Percentiles rank a stretch among this genome's conserved stretches.
phyloP scores from a whole-genome alignment of 345 rosid species.

The Gossypium rotundifolium region DNA sequence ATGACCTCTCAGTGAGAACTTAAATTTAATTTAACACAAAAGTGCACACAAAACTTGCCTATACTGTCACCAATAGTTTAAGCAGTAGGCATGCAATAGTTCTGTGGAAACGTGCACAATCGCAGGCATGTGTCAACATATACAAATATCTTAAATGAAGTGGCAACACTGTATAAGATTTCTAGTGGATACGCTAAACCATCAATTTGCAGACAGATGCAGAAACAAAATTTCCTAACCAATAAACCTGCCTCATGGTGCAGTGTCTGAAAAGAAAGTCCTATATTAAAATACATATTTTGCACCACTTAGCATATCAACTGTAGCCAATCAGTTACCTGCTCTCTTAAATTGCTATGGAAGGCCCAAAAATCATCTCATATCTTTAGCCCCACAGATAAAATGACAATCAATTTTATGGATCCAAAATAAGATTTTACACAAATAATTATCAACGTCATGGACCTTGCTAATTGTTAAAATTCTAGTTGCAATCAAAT shows the following conservation, averaged over 20 bases:
- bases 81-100: neutral
- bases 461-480: neutral
- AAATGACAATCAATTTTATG: neutral
- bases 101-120: neutral
- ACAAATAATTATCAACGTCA: neutral
- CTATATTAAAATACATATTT: neutral
- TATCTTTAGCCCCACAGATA: neutral
- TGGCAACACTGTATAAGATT: neutral
- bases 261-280: neutral
- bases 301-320: neutral
- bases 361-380: neutral
- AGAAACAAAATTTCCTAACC: neutral
- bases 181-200: neutral
- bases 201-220: slow-evolving; percentile 5
- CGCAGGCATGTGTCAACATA: neutral
- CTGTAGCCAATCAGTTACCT: neutral
- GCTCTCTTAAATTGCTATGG: neutral
- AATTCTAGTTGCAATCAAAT: neutral
- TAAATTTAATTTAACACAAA: neutral
- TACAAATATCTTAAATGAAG: neutral
- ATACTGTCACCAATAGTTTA: neutral
- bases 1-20: neutral
- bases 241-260: neutral
- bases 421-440: neutral
- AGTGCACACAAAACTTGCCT: neutral